Percentiles rank a stretch among this genome's conserved stretches.
phyloP scores from a whole-genome alignment of 768 basidiomycete species.

The Calocybe indica region DNA sequence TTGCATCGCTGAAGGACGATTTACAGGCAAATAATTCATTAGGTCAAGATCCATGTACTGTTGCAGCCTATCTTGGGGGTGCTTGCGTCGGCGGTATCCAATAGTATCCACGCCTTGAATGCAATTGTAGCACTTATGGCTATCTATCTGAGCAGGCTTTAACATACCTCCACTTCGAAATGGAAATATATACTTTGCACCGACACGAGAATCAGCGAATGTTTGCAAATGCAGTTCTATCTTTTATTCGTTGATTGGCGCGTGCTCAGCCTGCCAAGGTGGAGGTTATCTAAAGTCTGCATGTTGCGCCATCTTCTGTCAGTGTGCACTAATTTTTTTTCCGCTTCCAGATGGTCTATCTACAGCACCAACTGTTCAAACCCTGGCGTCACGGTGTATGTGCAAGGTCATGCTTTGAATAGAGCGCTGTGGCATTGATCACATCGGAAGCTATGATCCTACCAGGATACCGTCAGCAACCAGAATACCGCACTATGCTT shows the following conservation, averaged over 20 bases:
- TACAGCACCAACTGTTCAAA: no score
- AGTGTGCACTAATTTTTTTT: no score
- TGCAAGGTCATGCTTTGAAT: no score
- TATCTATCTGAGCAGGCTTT: conserved; percentile 24
- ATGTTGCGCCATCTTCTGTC: no score
- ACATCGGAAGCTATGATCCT: no score
- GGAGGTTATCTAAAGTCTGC: conserved; percentile 17
- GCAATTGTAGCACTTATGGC: neutral
- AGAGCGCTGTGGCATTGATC: no score
- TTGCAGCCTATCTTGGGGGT: conserved; percentile 42
- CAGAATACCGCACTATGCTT: no score
- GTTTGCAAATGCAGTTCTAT: conserved; percentile 52
- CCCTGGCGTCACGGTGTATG: no score
- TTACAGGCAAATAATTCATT: conserved; percentile 33
- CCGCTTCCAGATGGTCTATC: no score
- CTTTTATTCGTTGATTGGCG: conserved; percentile 50
- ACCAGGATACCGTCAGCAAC: no score
- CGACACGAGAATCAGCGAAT: conserved; percentile 25
- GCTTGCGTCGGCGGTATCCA: conserved; percentile 30
- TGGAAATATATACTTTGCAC: conserved; percentile 36
- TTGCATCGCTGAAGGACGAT: no score
- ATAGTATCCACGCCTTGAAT: conserved; percentile 4
- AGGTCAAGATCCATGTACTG: conserved; percentile 42
- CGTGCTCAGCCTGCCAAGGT: conserved; percentile 55
- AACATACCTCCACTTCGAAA: conserved; percentile 31